phyloP scores from a whole-genome alignment of 139 green algal species.

The Bryopsis sp. region DNA sequence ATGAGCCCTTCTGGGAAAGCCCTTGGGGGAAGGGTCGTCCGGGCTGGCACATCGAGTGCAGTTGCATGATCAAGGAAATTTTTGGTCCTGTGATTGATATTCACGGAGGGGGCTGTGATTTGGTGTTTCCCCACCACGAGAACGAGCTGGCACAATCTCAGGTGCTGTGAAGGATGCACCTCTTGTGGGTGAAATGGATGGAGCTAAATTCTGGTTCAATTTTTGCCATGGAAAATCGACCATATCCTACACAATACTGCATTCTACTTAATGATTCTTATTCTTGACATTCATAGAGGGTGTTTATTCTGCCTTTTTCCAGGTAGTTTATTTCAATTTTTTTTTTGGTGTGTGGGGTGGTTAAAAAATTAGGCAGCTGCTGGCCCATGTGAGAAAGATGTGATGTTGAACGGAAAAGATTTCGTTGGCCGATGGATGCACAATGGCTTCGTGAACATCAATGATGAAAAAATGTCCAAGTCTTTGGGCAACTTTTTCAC shows the following conservation, averaged over 20 bases:
- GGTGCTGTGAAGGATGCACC: no score
- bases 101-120: constrained; percentile 66
- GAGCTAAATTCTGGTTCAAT: no score
- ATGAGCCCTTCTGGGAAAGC: constrained; percentile 80
- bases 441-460: constrained; percentile 93
- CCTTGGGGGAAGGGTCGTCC: constrained; percentile 88
- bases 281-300: no score
- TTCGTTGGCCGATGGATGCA: constrained; percentile 92
- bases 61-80: constrained; percentile 74
- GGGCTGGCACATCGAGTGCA: constrained; percentile 97
- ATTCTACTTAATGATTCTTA: neutral
- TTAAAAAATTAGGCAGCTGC: constrained; percentile 20
- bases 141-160: constrained; percentile 90
- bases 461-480: constrained; percentile 97
- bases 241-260: neutral
- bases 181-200: no score
- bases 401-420: constrained; percentile 26
- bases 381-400: constrained; percentile 3
- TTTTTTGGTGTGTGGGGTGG: no score
- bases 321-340: no score
- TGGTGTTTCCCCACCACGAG: constrained; percentile 96
- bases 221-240: no score
- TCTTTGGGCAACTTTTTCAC: constrained; percentile 98
- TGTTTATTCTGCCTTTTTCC: no score
- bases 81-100: constrained; percentile 83